Percentiles rank a stretch among this genome's conserved stretches.
phyloP scores from a whole-genome alignment of 257 asterid genomes.

The Voacanga thouarsii region DNA sequence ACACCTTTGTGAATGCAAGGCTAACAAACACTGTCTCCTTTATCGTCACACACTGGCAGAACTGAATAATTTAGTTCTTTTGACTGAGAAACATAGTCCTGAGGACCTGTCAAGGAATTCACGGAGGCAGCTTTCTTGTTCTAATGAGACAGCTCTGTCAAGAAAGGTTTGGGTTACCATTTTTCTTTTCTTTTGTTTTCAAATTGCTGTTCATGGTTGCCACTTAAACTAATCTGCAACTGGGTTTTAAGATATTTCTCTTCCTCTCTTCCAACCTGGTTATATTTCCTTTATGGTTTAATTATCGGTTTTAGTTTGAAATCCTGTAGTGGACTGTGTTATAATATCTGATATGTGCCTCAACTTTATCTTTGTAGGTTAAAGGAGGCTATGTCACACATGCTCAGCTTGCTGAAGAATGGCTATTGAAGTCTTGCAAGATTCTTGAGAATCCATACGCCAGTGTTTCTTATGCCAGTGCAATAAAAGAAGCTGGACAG shows the following conservation, averaged over 20 bases:
- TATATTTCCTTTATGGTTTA: not conserved
- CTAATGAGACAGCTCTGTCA: slow-evolving; percentile 42
- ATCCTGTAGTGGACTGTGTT: not conserved
- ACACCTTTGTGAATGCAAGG: slow-evolving; percentile 89
- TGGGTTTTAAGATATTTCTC: not conserved
- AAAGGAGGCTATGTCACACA: slow-evolving; percentile 59
- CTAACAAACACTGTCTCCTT: slow-evolving; percentile 62
- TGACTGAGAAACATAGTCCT: slow-evolving; percentile 36
- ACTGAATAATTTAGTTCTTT: slow-evolving; percentile 57
- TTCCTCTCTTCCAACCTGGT: not conserved
- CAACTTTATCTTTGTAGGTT: slow-evolving; percentile 46
- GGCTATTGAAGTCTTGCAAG: slow-evolving; percentile 59
- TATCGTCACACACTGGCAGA: slow-evolving; percentile 85
- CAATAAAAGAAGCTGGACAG: slow-evolving; percentile 77
- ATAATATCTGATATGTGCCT: not conserved
- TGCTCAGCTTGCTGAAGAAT: slow-evolving; percentile 79
- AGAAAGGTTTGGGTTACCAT: slow-evolving; percentile 56
- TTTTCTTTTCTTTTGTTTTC: not conserved
- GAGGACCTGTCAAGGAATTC: slow-evolving; percentile 38
- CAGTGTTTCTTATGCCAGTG: slow-evolving; percentile 50
- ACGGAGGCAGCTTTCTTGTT: slow-evolving; percentile 31
- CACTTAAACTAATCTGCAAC: not conserved
- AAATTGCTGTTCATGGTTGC: not conserved
- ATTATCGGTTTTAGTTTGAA: no score
- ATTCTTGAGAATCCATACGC: slow-evolving; percentile 63